Percentiles rank a stretch among this genome's conserved stretches.
These are phyloP conservation scores for Globisporangium echinulatum DNA, from an alignment of 352 stramenopile genomes.

Conservation along the genomic window DNA sequence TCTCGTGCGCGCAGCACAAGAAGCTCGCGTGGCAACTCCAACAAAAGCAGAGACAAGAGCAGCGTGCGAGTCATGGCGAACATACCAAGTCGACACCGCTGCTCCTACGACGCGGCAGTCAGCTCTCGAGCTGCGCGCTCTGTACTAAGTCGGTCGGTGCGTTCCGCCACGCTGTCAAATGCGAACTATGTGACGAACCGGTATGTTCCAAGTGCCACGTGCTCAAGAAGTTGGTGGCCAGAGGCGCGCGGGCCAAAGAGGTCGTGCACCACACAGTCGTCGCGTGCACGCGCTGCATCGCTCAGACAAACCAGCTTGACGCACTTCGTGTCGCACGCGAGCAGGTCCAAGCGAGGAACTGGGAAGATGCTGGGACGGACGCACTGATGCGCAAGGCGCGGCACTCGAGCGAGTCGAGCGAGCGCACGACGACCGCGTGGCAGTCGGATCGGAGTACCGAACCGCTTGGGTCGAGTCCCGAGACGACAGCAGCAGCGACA, in stretches of 20 bases:
- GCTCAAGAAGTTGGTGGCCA: slow-evolving; percentile 5
- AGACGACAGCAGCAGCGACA: not conserved
- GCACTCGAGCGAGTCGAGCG: slow-evolving; percentile 1
- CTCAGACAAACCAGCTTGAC: slow-evolving; percentile 3
- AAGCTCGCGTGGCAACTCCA: slow-evolving; percentile 23
- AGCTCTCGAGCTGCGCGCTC: slow-evolving; percentile 6
- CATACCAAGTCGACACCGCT: no score
- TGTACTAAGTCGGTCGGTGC: slow-evolving; percentile 6
- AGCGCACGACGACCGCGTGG: slow-evolving; percentile 6
- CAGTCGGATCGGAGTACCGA: slow-evolving; percentile 4
- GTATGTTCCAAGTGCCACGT: slow-evolving; percentile 13
- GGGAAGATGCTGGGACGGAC: not conserved
- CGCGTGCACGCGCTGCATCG: slow-evolving; percentile 9
- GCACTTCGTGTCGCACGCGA: slow-evolving; percentile 3
- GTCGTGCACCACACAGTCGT: slow-evolving; percentile 1
- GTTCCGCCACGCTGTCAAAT: slow-evolving; percentile 10
- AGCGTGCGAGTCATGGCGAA: not conserved
- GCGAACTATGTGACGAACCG: slow-evolving; percentile 7
- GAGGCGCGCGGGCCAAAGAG: slow-evolving; percentile 1
- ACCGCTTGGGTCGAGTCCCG: not conserved
- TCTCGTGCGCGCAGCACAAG: slow-evolving; percentile 24
- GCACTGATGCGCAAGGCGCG: not conserved
- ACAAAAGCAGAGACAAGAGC: not conserved
- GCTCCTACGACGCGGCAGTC: slow-evolving; percentile 2
- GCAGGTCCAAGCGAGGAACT: slow-evolving; percentile 1